Conservation (phyloP, 2,329 filamentous ascomycete species). For the Cryphonectria radicalis region DNA sequence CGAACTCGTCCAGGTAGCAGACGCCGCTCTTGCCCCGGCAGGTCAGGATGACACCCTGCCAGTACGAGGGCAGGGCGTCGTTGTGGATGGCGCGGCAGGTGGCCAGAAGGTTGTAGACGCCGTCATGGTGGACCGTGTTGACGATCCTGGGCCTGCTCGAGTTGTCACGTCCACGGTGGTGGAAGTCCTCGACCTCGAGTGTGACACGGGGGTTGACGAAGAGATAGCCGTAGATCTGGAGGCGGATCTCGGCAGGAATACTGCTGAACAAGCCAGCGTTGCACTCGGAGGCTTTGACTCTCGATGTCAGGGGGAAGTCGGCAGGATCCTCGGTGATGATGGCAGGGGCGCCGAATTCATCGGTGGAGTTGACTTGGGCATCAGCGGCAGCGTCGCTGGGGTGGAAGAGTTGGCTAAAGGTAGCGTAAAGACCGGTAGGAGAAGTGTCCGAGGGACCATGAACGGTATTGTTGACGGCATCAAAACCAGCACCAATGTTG, state of each 20-base stretch:
- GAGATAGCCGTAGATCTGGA: neutral
- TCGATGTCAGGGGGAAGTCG: neutral
- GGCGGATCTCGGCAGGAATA: neutral
- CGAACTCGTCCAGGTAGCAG: slow-evolving; percentile 6
- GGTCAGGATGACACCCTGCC: neutral
- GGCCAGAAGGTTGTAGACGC: neutral
- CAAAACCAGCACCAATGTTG: neutral
- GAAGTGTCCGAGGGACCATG: neutral
- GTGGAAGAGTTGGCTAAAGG: neutral
- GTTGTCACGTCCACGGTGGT: neutral
- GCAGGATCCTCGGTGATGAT: neutral
- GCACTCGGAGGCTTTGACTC: neutral
- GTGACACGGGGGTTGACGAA: neutral
- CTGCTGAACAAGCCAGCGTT: neutral
- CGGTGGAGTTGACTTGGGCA: neutral
- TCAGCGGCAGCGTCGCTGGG: neutral
- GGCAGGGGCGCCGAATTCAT: neutral
- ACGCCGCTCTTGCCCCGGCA: neutral
- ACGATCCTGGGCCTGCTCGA: neutral
- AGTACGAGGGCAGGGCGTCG: neutral
- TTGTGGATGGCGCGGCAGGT: neutral
- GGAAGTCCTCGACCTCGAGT: neutral
- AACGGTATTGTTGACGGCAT: neutral
- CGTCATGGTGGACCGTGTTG: neutral
- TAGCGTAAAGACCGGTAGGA: neutral